phyloP scores from a whole-genome alignment of 2,329 filamentous ascomycete species.

The Colletotrichum tabaci region DNA sequence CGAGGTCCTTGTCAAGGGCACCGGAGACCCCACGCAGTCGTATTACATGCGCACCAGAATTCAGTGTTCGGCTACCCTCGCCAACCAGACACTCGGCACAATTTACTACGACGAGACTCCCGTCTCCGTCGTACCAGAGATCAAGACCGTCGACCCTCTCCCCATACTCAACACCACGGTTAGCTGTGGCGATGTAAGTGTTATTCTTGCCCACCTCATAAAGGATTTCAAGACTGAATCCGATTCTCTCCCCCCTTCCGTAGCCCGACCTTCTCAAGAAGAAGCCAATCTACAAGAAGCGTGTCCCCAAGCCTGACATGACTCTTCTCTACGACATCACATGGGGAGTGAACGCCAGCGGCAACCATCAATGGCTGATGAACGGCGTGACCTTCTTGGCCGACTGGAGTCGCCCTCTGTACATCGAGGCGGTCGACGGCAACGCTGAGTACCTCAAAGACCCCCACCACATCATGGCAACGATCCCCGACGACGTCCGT shows the following conservation, averaged over 20 bases:
- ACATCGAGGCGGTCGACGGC: slow-evolving; percentile 27
- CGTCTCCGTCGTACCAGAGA: not conserved
- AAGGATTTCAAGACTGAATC: not conserved
- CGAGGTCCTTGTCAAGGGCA: slow-evolving; percentile 36
- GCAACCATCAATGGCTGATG: slow-evolving; percentile 31
- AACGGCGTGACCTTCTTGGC: slow-evolving; percentile 36
- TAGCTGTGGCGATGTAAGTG: slow-evolving; percentile 28
- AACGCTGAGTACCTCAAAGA: slow-evolving; percentile 22
- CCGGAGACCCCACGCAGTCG: slow-evolving; percentile 11
- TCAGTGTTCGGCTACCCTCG: slow-evolving; percentile 23
- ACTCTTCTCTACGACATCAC: slow-evolving; percentile 21
- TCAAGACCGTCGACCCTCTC: not conserved
- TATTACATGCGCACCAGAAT: slow-evolving; percentile 31
- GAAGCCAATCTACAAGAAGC: slow-evolving; percentile 36
- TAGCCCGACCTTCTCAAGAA: slow-evolving; percentile 16
- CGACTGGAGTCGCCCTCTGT: slow-evolving; percentile 33
- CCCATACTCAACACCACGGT: not conserved
- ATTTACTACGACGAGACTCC: slow-evolving; percentile 27
- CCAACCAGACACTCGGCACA: slow-evolving; percentile 7
- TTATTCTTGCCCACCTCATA: too few species aligned
- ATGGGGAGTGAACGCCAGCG: slow-evolving; percentile 20
- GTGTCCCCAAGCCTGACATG: slow-evolving; percentile 21
- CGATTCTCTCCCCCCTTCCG: not conserved
- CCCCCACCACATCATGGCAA: slow-evolving; percentile 30
- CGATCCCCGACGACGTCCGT: slow-evolving; percentile 30